Evolutionary conservation across 139 green algal species (phyloP).

Genomic region (Picochlorum sp.): DNA sequence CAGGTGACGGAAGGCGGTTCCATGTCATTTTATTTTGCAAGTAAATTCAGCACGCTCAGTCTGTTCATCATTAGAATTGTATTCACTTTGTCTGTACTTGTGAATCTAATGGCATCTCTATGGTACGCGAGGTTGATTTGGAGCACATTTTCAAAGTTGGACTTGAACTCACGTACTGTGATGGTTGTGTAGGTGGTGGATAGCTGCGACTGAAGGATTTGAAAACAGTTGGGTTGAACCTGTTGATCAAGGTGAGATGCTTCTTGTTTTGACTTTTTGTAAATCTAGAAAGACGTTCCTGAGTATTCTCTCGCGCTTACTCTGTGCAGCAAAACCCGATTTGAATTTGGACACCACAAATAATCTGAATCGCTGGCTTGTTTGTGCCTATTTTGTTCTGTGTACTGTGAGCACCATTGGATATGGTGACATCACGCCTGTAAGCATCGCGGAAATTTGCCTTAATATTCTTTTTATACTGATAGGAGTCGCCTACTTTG

Average conservation of each 20-base stretch:
- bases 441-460: neutral
- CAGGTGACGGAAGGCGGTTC: neutral
- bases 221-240: constrained; percentile 15
- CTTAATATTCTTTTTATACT: neutral
- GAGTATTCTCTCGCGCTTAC: too few relatives aligned
- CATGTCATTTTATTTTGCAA: neutral
- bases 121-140: constrained; percentile 2
- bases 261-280: too few relatives aligned
- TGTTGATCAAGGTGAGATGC: neutral
- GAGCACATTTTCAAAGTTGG: too few relatives aligned
- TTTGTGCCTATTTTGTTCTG: constrained; percentile 18
- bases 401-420: constrained; percentile 19
- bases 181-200: constrained; percentile 5
- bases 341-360: constrained; percentile 1
- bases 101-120: constrained; percentile 19
- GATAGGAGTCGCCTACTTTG: constrained; percentile 21
- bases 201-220: constrained; percentile 12
- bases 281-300: too few relatives aligned
- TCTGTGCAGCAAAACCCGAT: neutral
- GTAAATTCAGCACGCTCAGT: constrained; percentile 1
- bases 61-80: constrained; percentile 2
- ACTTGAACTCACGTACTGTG: too few relatives aligned
- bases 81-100: constrained; percentile 14
- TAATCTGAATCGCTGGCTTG: constrained; percentile 11
- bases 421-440: constrained; percentile 15